Conservation (phyloP, 345 rosid species). For the Microthlaspi erraticum region DNA sequence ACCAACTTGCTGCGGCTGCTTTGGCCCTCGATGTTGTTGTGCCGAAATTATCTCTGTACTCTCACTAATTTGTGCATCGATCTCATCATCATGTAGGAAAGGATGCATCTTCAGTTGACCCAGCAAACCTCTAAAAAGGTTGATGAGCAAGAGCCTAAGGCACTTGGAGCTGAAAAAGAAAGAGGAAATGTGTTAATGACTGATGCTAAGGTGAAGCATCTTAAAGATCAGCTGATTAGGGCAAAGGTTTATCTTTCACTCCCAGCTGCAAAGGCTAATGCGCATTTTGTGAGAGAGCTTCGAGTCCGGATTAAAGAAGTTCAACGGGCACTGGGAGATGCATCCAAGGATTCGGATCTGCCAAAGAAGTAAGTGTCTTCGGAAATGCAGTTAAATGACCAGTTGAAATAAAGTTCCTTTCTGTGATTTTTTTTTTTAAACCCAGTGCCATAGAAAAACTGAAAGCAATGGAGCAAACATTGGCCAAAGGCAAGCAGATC, state of each 20-base stretch:
- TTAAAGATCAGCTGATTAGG: constrained; percentile 91
- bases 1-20: neutral
- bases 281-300: constrained; percentile 80
- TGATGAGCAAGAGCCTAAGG: constrained; percentile 45
- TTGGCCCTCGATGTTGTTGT: neutral
- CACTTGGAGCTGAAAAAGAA: constrained; percentile 45
- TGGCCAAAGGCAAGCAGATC: constrained; percentile 83
- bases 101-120: constrained; percentile 46
- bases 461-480: constrained; percentile 85
- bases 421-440: constrained; percentile 17
- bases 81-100: constrained; percentile 40
- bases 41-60: constrained; percentile 10
- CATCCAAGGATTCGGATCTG: constrained; percentile 78
- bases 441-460: constrained; percentile 74
- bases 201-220: constrained; percentile 75
- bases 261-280: constrained; percentile 69
- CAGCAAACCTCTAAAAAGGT: constrained; percentile 40
- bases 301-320: constrained; percentile 84
- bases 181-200: constrained; percentile 45
- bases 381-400: neutral
- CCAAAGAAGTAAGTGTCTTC: constrained; percentile 66
- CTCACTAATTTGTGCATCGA: neutral
- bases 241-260: constrained; percentile 92
- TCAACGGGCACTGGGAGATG: constrained; percentile 72
- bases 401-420: neutral